Evolutionary conservation across 2,329 filamentous ascomycete species (phyloP).

Genomic region (Simplicillium aogashimaense): DNA sequence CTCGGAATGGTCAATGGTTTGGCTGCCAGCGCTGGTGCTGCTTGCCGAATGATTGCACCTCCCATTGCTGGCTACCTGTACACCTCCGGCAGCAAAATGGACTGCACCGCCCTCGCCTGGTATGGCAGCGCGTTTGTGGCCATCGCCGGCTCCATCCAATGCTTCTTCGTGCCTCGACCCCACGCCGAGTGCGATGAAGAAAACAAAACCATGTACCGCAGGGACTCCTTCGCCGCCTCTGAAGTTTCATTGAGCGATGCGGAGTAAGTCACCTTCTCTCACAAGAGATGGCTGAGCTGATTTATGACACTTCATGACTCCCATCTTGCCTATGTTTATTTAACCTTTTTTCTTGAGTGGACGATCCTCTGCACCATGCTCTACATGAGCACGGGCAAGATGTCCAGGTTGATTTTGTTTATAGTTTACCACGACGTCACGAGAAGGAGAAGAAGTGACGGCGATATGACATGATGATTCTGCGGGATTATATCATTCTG

Average conservation of each 20-base stretch:
- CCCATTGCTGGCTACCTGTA: conserved; percentile 56
- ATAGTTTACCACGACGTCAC: too few species aligned
- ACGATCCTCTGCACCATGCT: background rate
- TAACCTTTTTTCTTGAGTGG: background rate
- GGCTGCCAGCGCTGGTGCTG: conserved; percentile 55
- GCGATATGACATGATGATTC: too few species aligned
- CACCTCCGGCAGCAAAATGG: conserved; percentile 44
- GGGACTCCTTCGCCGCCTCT: conserved; percentile 13
- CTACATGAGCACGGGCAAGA: background rate
- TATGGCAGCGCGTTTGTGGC: conserved; percentile 51
- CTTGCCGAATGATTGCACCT: conserved; percentile 57
- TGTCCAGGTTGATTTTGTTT: too few species aligned
- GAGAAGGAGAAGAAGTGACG: too few species aligned
- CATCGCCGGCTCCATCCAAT: conserved; percentile 46
- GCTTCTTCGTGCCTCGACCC: conserved; percentile 39
- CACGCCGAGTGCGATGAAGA: conserved; percentile 19
- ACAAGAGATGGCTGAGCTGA: too few species aligned
- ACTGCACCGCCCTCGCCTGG: conserved; percentile 54
- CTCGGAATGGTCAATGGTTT: conserved; percentile 58
- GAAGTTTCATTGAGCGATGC: conserved; percentile 16
- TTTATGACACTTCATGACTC: too few species aligned
- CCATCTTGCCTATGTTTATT: background rate
- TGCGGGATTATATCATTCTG: too few species aligned
- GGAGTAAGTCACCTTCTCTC: conserved; percentile 2
- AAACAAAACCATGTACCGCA: conserved; percentile 10